Evolutionary conservation across 2,329 filamentous ascomycete species (phyloP).

Genomic region (Epichloe gansuensis): DNA sequence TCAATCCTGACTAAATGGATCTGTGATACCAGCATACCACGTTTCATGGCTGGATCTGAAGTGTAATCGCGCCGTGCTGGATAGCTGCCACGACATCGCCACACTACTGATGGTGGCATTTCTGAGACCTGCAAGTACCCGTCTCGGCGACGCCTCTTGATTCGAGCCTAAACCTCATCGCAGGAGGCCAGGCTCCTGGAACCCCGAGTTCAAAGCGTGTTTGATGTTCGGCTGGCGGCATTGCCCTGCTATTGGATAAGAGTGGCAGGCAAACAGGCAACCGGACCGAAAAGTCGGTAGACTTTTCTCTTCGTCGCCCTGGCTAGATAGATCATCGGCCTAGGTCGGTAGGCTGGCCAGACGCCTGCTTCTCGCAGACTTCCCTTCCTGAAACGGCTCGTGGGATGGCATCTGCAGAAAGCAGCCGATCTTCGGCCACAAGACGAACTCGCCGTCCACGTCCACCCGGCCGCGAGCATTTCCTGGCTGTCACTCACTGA

Average conservation of each 20-base stretch:
- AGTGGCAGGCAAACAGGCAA: slow-evolving; percentile 7
- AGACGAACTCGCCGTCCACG: not conserved
- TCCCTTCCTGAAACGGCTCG: not conserved
- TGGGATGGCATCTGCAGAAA: not conserved
- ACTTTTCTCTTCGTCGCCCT: not conserved
- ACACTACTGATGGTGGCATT: slow-evolving; percentile 5
- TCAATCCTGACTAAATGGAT: not conserved
- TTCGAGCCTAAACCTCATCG: slow-evolving; percentile 2
- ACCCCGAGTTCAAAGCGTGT: not conserved
- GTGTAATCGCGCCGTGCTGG: not conserved
- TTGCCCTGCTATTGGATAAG: slow-evolving; percentile 3
- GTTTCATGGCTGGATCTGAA: slow-evolving; percentile 1
- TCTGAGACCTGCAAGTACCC: slow-evolving; percentile 11
- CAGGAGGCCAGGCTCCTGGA: slow-evolving; percentile 1
- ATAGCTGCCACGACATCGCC: not conserved
- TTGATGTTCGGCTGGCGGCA: slow-evolving; percentile 7
- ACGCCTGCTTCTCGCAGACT: not conserved
- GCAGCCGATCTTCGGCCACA: not conserved
- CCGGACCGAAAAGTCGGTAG: slow-evolving; percentile 9
- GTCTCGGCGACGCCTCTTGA: slow-evolving; percentile 9
- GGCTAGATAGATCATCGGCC: not conserved
- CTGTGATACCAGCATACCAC: slow-evolving; percentile 3
- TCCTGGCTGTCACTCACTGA: not conserved
- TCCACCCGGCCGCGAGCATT: not conserved
- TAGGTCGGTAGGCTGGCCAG: not conserved